These are phyloP conservation scores for Beauveria australis DNA, from an alignment of 2,329 filamentous ascomycete genomes.

Conservation along the genomic window DNA sequence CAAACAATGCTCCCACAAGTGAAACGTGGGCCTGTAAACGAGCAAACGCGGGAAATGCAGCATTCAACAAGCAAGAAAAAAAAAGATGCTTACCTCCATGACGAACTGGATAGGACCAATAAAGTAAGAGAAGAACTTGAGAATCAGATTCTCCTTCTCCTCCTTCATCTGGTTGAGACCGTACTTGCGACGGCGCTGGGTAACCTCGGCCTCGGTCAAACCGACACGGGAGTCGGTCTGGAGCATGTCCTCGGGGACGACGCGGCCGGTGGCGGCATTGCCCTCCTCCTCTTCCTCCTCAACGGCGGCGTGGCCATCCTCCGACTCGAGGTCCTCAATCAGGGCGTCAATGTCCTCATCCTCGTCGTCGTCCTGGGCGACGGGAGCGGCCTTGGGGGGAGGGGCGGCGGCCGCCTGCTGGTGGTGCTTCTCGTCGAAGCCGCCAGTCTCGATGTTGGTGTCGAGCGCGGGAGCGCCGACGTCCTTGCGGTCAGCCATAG, in stretches of 20 bases:
- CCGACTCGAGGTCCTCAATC: conserved; percentile 78
- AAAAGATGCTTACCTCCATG: conserved; percentile 62
- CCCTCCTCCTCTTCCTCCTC: conserved; percentile 49
- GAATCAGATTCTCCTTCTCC: conserved; percentile 74
- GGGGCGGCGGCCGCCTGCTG: conserved; percentile 24
- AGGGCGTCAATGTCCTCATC: conserved; percentile 80
- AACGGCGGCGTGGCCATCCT: conserved; percentile 61
- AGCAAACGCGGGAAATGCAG: not conserved
- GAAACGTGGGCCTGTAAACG: conserved; percentile 1
- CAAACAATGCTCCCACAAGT: not conserved
- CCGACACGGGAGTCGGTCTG: conserved; percentile 67
- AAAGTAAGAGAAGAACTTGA: conserved; percentile 80
- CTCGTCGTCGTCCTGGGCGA: conserved; percentile 59
- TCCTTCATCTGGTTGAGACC: conserved; percentile 88
- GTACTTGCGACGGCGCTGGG: conserved; percentile 57
- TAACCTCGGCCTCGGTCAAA: conserved; percentile 64
- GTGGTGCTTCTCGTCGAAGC: conserved; percentile 56
- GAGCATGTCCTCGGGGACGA: conserved; percentile 66
- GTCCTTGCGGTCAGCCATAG: conserved; percentile 49
- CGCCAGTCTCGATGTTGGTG: conserved; percentile 56
- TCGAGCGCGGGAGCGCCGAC: conserved; percentile 49
- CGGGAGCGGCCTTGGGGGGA: conserved; percentile 31
- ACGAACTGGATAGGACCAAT: conserved; percentile 88
- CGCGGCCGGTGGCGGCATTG: conserved; percentile 46
- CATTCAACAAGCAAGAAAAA: conserved; percentile 2